Evolutionary conservation across 2,329 filamentous ascomycete genomes (phyloP).

Genomic region (Diaporthe citriasiana): DNA sequence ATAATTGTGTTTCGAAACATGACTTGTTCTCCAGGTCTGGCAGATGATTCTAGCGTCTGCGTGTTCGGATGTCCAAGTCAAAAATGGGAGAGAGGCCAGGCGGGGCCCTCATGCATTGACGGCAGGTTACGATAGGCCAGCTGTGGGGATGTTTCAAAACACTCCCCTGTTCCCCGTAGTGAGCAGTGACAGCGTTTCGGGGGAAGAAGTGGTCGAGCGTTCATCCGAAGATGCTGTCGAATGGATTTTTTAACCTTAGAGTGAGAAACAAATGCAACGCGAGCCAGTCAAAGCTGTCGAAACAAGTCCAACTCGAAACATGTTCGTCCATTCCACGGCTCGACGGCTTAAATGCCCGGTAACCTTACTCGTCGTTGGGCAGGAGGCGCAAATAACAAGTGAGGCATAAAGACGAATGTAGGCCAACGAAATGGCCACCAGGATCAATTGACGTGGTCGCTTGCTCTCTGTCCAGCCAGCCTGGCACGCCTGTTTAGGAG

Average conservation of each 20-base stretch:
- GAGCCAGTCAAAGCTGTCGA: constrained; percentile 30
- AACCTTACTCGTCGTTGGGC: neutral
- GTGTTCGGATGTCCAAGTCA: constrained; percentile 7
- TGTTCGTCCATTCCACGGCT: constrained; percentile 22
- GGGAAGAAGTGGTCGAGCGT: constrained; percentile 18
- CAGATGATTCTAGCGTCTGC: neutral
- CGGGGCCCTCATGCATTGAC: constrained; percentile 14
- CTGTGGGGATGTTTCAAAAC: constrained; percentile 32
- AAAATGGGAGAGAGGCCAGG: neutral
- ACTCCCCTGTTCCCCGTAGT: constrained; percentile 18
- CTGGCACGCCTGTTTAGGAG: neutral
- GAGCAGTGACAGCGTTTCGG: constrained; percentile 17
- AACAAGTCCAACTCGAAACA: constrained; percentile 25
- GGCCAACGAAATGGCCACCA: neutral
- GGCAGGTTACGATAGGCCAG: constrained; percentile 28
- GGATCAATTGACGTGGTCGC: constrained; percentile 10
- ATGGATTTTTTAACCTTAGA: constrained; percentile 6
- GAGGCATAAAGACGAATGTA: constrained; percentile 1
- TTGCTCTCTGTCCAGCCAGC: neutral
- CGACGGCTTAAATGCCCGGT: constrained; percentile 13
- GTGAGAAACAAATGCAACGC: constrained; percentile 12
- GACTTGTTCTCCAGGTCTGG: constrained; percentile 5
- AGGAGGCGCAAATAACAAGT: neutral
- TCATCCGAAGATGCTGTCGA: constrained; percentile 32
- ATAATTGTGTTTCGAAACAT: constrained; percentile 31